Evolutionary conservation across 441 rosid genomes (phyloP), one percentile per base, ranked within the genome.

Genomic region (Cnidoscolus chayamansa): DNA sequence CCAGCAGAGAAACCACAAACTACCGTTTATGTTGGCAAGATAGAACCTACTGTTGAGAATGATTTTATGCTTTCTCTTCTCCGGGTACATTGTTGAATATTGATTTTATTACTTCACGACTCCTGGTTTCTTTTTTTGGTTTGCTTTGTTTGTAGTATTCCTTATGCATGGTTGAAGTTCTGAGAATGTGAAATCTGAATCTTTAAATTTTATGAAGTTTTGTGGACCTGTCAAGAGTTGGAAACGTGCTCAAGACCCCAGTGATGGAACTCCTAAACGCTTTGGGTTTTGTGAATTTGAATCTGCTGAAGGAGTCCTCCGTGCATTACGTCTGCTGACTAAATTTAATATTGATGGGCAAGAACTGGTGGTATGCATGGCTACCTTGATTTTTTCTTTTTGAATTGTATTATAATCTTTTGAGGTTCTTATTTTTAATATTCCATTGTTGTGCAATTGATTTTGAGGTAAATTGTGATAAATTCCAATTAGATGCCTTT

Each of bases 221-320:
- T 95, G 99, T 84, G 98, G 99, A 71, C 90, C 92, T 60, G 94
- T 95, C 78, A 91, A 90, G 87, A 84, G 85, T 79, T 95, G 97
- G 97, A 87, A 83, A 87, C 93, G 98, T 78, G 86, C 87, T 47
- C 94, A 89, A 85, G 86, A 86, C 80, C 97, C 96, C 63, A 83
- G 89, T 71, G 85, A 86, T 79, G 93, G 92, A 72, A 86, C 93
- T 78, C 94, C 88, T 73, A 91, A 80, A 86, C 91, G 96, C 63
- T 95, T 93, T 80, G 99, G 99, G 32, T 91, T 95, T 81, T 95
- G 92, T 83, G 97, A 95, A 86, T 93, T 93, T 82, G 99, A 91
- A 76, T 84, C 92, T 80, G 92, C 99, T 63, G 98, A 95, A 84
- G 99, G 96, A 65, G 92, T 90, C 87, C 98, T 95, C 72, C 92